Percentiles rank a stretch among this genome's conserved stretches.
Conservation (phyloP, 805 yeast species). For the Candida xiaguanensis region DNA sequence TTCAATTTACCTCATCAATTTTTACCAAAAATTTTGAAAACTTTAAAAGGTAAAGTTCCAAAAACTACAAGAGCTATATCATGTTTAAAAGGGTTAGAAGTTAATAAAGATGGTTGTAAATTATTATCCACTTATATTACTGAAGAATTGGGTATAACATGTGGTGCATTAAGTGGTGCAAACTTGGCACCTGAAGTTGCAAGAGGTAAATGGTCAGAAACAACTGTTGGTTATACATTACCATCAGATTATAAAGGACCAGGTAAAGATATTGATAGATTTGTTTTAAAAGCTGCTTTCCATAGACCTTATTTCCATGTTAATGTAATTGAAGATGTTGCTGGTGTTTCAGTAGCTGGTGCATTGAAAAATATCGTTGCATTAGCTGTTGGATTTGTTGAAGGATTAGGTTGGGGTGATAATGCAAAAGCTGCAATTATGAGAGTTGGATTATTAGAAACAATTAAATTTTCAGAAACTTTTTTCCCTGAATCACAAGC, state of each 20-base stretch:
- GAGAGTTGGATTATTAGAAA: slow-evolving; percentile 44
- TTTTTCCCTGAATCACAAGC: slow-evolving; percentile 47
- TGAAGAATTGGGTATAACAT: slow-evolving; percentile 39
- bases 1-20: slow-evolving; percentile 47
- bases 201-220: slow-evolving; percentile 45
- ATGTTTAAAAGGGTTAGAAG: slow-evolving; percentile 45
- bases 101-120: slow-evolving; percentile 39
- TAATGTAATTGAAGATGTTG: slow-evolving; percentile 41
- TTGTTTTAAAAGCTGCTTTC: slow-evolving; percentile 40
- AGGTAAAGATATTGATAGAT: slow-evolving; percentile 39
- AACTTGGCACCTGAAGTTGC: slow-evolving; percentile 47
- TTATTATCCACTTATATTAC: slow-evolving; percentile 42
- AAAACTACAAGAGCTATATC: slow-evolving; percentile 41
- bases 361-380: slow-evolving; percentile 47
- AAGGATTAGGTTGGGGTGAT: slow-evolving; percentile 49
- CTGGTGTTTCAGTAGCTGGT: slow-evolving; percentile 46
- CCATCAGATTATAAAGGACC: slow-evolving; percentile 39
- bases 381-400: slow-evolving; percentile 44
- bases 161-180: slow-evolving; percentile 48
- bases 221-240: slow-evolving; percentile 40
- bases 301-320: slow-evolving; percentile 47
- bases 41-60: slow-evolving; percentile 36
- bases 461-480: slow-evolving; percentile 46
- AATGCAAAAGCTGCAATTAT: slow-evolving; percentile 46
- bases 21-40: slow-evolving; percentile 35